Conservation (phyloP, 2,329 filamentous ascomycete species). For the Xylariomycetidae sp. region DNA sequence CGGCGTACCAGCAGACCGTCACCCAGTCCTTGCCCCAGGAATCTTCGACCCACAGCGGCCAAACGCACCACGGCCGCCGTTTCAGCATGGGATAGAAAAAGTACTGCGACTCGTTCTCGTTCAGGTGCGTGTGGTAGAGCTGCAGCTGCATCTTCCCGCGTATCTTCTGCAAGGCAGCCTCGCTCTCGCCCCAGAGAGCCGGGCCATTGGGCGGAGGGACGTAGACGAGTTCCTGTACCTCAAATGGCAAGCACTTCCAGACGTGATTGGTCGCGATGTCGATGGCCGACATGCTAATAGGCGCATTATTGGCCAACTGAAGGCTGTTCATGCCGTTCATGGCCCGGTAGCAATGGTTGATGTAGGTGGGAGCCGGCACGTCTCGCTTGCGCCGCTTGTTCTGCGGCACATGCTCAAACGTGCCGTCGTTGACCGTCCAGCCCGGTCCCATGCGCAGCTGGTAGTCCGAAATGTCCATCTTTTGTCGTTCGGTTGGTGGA, state of each 20-base stretch:
- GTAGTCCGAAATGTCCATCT: too few relatives aligned
- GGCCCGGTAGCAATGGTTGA: constrained; percentile 9
- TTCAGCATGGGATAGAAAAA: constrained; percentile 11
- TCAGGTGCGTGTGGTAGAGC: background rate
- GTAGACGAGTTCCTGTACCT: constrained; percentile 3
- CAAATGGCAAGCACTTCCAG: constrained; percentile 15
- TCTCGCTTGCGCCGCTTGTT: constrained; percentile 16
- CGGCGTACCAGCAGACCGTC: constrained; percentile 14
- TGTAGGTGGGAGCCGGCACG: constrained; percentile 14
- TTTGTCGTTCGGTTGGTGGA: too few relatives aligned
- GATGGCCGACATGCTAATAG: constrained; percentile 13
- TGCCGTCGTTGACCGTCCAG: constrained; percentile 21
- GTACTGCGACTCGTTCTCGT: constrained; percentile 3
- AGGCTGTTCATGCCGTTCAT: constrained; percentile 18
- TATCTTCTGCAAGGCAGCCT: constrained; percentile 3
- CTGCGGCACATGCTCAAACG: constrained; percentile 13
- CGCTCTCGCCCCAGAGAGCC: constrained; percentile 16
- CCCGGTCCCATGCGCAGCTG: constrained; percentile 15
- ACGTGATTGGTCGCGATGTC: constrained; percentile 17
- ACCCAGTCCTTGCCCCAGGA: constrained; percentile 18
- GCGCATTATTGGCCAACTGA: constrained; percentile 17
- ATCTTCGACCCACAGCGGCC: constrained; percentile 25
- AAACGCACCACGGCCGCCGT: constrained; percentile 15
- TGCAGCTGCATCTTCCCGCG: constrained; percentile 9
- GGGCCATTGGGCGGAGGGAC: constrained; percentile 18